Conservation (phyloP, 768 basidiomycete species). For the Lentinula boryana region DNA sequence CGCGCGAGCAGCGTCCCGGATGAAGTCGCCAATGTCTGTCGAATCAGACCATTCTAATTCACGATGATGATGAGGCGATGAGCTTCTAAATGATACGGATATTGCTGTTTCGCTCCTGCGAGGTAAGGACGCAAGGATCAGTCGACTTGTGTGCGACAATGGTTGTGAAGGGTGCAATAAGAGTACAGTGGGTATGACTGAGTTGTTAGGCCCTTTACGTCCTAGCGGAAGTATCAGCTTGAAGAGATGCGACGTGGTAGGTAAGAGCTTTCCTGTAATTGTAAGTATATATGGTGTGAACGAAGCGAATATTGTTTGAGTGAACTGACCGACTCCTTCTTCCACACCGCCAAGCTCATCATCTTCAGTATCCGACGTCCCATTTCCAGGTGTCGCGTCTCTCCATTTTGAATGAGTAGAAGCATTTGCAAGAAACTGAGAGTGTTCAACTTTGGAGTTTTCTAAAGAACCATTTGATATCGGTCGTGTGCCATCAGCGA, state of each 20-base stretch:
- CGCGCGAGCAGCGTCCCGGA: conserved; percentile 52
- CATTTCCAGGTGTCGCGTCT: conserved; percentile 6
- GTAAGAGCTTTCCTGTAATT: conserved; percentile 47
- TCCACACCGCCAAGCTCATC: conserved; percentile 21
- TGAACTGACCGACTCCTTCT: conserved; percentile 28
- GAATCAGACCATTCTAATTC: conserved; percentile 55
- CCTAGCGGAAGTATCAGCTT: conserved; percentile 54
- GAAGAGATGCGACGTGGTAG: conserved; percentile 61
- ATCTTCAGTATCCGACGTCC: conserved; percentile 2
- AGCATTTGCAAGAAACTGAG: conserved; percentile 38
- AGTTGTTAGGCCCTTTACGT: conserved; percentile 9
- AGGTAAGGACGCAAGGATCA: conserved; percentile 43
- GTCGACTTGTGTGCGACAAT: conserved; percentile 53
- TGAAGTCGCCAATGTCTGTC: conserved; percentile 62
- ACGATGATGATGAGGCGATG: conserved; percentile 9
- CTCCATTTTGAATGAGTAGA: conserved; percentile 27
- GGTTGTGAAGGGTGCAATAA: conserved; percentile 68
- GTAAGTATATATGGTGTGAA: neutral
- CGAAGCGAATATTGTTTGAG: neutral
- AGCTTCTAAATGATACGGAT: conserved; percentile 41
- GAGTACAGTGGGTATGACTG: conserved; percentile 39
- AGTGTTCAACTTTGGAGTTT: conserved; percentile 33
- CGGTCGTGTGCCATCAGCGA: conserved; percentile 10
- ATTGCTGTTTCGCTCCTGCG: conserved; percentile 6
- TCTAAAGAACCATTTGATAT: conserved; percentile 15